phyloP scores from a whole-genome alignment of 306 rosid genomes.

The Chamaecrista fasciculata region DNA sequence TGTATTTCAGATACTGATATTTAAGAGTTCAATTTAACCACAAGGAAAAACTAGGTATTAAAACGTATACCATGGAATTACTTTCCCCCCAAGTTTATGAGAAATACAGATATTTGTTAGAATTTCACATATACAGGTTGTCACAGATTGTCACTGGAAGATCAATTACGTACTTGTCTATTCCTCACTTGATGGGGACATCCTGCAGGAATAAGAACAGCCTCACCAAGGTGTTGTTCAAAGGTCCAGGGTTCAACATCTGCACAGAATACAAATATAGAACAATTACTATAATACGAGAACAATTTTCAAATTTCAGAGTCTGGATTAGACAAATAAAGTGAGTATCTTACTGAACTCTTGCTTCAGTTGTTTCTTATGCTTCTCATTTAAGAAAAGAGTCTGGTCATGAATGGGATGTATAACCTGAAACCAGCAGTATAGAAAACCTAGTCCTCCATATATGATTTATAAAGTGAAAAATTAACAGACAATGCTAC shows the following conservation, averaged over 20 bases:
- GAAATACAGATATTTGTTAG: constrained; percentile 12
- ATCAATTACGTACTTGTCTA: constrained; percentile 53
- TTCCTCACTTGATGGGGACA: constrained; percentile 89
- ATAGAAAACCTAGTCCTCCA: constrained; percentile 10
- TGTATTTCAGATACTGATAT: not conserved
- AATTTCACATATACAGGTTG: constrained; percentile 7
- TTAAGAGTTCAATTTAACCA: not conserved
- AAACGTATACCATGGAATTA: not conserved
- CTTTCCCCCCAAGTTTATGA: not conserved
- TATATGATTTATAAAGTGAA: not conserved
- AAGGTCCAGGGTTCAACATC: constrained; percentile 83
- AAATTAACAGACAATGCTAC: constrained; percentile 31
- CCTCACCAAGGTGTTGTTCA: constrained; percentile 74
- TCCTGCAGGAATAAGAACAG: constrained; percentile 74
- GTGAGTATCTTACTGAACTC: constrained; percentile 54
- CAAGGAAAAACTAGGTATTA: not conserved
- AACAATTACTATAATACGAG: not conserved
- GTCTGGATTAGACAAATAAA: constrained; percentile 7
- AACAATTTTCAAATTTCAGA: constrained; percentile 6
- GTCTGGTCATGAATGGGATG: constrained; percentile 82
- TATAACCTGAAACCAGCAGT: constrained; percentile 50
- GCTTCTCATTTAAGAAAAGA: constrained; percentile 53
- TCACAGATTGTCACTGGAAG: constrained; percentile 20
- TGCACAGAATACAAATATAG: constrained; percentile 24
- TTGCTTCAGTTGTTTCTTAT: constrained; percentile 57